Base-by-base conservation (phyloP, 164 flowering plant species). In the Brasenia schreberi region DNA sequence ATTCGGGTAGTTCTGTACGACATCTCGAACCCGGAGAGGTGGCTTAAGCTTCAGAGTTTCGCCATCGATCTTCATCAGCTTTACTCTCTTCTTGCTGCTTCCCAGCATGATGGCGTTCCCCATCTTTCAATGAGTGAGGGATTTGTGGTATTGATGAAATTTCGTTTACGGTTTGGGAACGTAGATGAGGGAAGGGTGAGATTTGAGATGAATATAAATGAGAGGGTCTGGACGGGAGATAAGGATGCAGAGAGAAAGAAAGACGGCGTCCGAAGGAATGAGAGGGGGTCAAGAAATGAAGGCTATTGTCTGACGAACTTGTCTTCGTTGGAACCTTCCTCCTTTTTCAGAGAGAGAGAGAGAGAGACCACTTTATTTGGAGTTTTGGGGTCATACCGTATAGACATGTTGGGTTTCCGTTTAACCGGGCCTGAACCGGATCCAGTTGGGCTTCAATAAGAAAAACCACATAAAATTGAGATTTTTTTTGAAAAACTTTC, bases 51-150 rank as follows among this genome's bases (percentile, higher is more conserved):
- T 83, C 64, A 81, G 63, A 0, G 76, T 82, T 59, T 78, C 78
- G 1, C 89, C 87, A 42, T 75, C 74, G 19, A 81, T 77, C 71
- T 78, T 83, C 89, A 85, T 85, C 62, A 85, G 77, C 64, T 79
- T 81, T 10, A 83, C 75, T 44, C 58, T 73, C 65, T 67, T 81
- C 65, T 65, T 78, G 12, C 39, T 33, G 39, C 70, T 82, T 1
- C 77, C 80, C 70, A 82, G 80, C 10, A 81, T 63, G 11, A 85
- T 65, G 42, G 73, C 81, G 71, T 84, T 84, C 14, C 88, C 88
- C 88, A 84, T 84, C 18, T 33, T 62, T 49, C 56, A 5, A 4
- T 49, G 12, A 9, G 56, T 33, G 39, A 33, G 39, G 39, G 39
- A 33, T 33, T 33, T 33, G 56, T 49, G 56, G 56, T 49, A 49